A percentile compares a stretch with the other conserved stretches of the same genome.
Evolutionary conservation across 1,139 yeast genomes (phyloP).

Genomic region (Saccharomyces hybrid): DNA sequence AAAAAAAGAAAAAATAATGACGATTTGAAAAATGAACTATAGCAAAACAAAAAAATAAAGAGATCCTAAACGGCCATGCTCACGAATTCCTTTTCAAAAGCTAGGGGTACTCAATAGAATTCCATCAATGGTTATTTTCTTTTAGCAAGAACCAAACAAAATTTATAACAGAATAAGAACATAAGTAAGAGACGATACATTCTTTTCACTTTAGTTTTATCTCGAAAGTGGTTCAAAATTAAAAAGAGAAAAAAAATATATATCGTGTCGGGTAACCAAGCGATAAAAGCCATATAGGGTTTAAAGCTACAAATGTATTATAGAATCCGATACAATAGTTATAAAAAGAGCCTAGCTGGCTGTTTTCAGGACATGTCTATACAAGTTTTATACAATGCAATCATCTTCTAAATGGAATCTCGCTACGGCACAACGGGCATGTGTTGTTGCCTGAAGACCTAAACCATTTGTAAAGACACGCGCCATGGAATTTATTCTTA

Average conservation of each 20-base stretch:
- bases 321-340: not conserved
- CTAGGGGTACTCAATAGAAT: not conserved
- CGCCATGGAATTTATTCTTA: conserved; percentile 92
- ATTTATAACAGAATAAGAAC: not conserved
- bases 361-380: not conserved
- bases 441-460: conserved; percentile 86
- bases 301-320: not conserved
- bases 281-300: not conserved
- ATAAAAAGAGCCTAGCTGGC: not conserved
- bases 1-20: not conserved
- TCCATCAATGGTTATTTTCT: not conserved
- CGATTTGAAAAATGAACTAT: not conserved
- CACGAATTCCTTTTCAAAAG: not conserved
- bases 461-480: conserved; percentile 95
- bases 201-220: not conserved
- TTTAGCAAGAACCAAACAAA: not conserved
- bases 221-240: not conserved
- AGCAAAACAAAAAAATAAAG: not conserved
- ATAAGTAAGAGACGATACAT: not conserved
- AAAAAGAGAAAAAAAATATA: not conserved
- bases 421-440: conserved; percentile 88
- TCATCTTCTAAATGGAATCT: conserved; percentile 47
- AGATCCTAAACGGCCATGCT: not conserved
- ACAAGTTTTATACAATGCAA: not conserved
- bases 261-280: not conserved